Evolutionary conservation across 768 basidiomycete genomes (phyloP).

Genomic region (Tricholoma saponaceum): DNA sequence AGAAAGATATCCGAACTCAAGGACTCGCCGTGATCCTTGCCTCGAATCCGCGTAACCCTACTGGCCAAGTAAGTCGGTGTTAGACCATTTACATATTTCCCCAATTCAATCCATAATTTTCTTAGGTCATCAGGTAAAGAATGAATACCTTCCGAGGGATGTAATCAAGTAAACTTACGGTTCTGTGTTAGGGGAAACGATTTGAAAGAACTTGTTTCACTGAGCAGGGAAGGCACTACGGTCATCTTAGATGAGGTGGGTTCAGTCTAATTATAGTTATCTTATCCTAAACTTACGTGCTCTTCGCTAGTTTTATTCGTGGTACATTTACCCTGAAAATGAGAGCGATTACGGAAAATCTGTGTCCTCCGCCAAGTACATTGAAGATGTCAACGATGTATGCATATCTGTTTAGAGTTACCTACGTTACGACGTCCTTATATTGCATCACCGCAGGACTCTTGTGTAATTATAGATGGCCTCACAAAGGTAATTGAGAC

Average conservation of each 20-base stretch:
- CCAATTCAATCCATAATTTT: neutral
- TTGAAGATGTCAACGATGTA: conserved; percentile 82
- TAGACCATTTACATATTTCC: neutral
- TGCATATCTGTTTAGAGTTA: neutral
- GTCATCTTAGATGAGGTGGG: conserved; percentile 78
- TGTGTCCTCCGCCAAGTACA: conserved; percentile 76
- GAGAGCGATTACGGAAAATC: conserved; percentile 72
- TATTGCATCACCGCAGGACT: conserved; percentile 44
- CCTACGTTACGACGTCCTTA: neutral
- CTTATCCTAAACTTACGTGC: neutral
- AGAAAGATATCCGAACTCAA: conserved; percentile 80
- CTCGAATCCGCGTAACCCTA: conserved; percentile 96
- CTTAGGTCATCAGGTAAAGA: conserved; percentile 48
- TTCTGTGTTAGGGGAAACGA: conserved; percentile 59
- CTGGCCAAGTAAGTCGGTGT: conserved; percentile 66
- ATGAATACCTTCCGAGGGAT: neutral
- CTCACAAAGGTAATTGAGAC: conserved; percentile 68
- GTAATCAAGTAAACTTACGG: neutral
- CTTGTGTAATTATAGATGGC: conserved; percentile 85
- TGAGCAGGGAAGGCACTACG: conserved; percentile 77
- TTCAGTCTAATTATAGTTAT: neutral
- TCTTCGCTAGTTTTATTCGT: conserved; percentile 75
- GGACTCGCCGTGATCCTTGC: conserved; percentile 83
- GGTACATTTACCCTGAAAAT: conserved; percentile 89
- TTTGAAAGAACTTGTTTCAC: conserved; percentile 70